phyloP scores from a whole-genome alignment of 2,329 filamentous ascomycete genomes.

The Diplodia mutila region DNA sequence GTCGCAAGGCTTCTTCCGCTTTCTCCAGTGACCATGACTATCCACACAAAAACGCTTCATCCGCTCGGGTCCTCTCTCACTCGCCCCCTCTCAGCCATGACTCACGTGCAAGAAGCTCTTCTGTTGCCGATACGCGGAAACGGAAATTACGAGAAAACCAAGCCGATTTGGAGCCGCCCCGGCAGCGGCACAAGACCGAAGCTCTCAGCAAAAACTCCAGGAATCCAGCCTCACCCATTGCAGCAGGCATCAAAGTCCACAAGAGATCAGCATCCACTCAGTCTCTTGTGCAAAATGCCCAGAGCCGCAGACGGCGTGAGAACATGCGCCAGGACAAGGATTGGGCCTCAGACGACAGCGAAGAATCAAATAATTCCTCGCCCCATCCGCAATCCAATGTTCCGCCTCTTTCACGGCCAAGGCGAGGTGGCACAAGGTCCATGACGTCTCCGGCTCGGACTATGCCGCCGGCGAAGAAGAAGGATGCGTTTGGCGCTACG shows the following conservation, averaged over 20 bases:
- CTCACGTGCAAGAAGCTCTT: slow-evolving; percentile 42
- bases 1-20: slow-evolving; percentile 23
- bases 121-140: slow-evolving; percentile 44
- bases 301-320: slow-evolving; percentile 42
- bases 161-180: slow-evolving; percentile 42
- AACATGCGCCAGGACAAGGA: slow-evolving; percentile 35
- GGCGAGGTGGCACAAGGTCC: slow-evolving; percentile 64
- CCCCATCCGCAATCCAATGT: slow-evolving; percentile 40
- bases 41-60: slow-evolving; percentile 5
- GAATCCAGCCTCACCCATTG: slow-evolving; percentile 41
- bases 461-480: slow-evolving; percentile 80
- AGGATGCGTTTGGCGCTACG: slow-evolving; percentile 91
- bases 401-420: slow-evolving; percentile 52
- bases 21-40: slow-evolving; percentile 26
- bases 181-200: slow-evolving; percentile 45
- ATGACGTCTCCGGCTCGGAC: slow-evolving; percentile 56
- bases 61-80: slow-evolving; percentile 14
- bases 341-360: slow-evolving; percentile 34
- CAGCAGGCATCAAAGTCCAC: slow-evolving; percentile 41
- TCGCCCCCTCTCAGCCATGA: slow-evolving; percentile 15
- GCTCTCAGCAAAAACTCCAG: slow-evolving; percentile 32
- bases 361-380: slow-evolving; percentile 34
- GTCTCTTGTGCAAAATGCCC: slow-evolving; percentile 36
- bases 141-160: slow-evolving; percentile 45
- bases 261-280: slow-evolving; percentile 46